Base-by-base conservation (phyloP, 164 flowering plant species). In the Chloranthus sessilifolius region DNA sequence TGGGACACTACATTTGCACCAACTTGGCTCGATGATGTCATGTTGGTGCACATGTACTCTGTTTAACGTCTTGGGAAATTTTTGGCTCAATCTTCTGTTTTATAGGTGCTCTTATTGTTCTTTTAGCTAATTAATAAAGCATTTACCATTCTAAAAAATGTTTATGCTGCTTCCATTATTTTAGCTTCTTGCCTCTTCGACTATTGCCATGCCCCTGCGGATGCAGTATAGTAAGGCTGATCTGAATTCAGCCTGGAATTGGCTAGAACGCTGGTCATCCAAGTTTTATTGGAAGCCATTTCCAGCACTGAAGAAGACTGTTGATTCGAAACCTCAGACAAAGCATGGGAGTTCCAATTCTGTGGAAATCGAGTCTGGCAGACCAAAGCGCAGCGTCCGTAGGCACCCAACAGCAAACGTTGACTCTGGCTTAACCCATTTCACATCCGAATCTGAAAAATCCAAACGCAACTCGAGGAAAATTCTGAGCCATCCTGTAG, bases 181-280 rank as follows among this genome's bases (percentile, higher is more conserved):
- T 27, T 38, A 88, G 98, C 78, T 85, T 68, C 74, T 88, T 60
- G 70, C 77, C 42, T 62, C 82, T 63, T 70, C 86, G 41, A 71
- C 88, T 4, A 67, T 28, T 20, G 75, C 63, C 14, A 74, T 71
- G 73, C 86, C 88, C 43, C 65, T 92, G 60, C 70, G 44, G 28
- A 64, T 91, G 44, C 83, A 78, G 56, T 81, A 75, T 58, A 74
- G 71, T 60, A 50, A 50, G 1, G 61, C 47, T 12, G 92, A 90
- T 50, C 72, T 85, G 16, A 85, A 83, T 70, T 82, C 92, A 28
- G 74, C 74, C 12, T 67, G 62, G 74, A 69, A 41, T 58, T 90
- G 98, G 98, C 76, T 90, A 43, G 88, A 78, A 41, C 85, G 95
- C 46, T 90, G 98, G 98, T 74, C 89, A 21, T 48, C 47, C 28